A percentile compares a stretch with the other conserved stretches of the same genome.
These are phyloP conservation scores for Botrytis medusae DNA, from an alignment of 2,329 filamentous ascomycete species.

Conservation along the genomic window DNA sequence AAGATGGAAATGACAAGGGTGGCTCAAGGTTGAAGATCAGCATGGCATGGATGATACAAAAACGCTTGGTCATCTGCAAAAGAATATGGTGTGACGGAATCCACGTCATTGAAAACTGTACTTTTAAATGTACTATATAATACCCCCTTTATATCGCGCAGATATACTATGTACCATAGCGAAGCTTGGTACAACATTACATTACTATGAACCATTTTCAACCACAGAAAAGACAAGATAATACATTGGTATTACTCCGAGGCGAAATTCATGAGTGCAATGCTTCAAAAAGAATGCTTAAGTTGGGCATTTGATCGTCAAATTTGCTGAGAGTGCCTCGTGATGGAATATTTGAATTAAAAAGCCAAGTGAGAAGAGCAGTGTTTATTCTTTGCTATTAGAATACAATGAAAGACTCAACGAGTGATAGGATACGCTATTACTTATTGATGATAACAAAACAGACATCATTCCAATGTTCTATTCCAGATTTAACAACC, in stretches of 20 bases:
- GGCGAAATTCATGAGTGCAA: background rate
- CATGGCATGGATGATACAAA: background rate
- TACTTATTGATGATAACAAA: too few relatives aligned
- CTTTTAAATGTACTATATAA: slow-evolving; percentile 15
- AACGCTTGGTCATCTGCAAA: background rate
- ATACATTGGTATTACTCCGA: background rate
- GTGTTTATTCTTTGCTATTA: too few relatives aligned
- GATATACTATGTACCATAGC: background rate
- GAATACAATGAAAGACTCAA: too few relatives aligned
- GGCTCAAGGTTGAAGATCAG: background rate
- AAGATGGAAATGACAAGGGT: background rate
- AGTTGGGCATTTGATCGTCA: background rate
- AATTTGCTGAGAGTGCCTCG: background rate
- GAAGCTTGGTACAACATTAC: background rate
- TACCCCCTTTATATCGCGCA: slow-evolving; percentile 2
- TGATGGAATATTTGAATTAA: background rate
- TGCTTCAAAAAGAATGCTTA: background rate
- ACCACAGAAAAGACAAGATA: background rate
- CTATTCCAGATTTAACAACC: too few relatives aligned
- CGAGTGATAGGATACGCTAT: too few relatives aligned
- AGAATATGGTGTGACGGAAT: slow-evolving; percentile 17
- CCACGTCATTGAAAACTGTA: slow-evolving; percentile 23
- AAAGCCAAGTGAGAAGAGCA: background rate
- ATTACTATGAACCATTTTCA: background rate
- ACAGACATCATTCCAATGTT: too few relatives aligned